Percentiles rank a stretch among this genome's conserved stretches.
phyloP scores from a whole-genome alignment of 495 filamentous ascomycete species.

The Neurospora sp. region DNA sequence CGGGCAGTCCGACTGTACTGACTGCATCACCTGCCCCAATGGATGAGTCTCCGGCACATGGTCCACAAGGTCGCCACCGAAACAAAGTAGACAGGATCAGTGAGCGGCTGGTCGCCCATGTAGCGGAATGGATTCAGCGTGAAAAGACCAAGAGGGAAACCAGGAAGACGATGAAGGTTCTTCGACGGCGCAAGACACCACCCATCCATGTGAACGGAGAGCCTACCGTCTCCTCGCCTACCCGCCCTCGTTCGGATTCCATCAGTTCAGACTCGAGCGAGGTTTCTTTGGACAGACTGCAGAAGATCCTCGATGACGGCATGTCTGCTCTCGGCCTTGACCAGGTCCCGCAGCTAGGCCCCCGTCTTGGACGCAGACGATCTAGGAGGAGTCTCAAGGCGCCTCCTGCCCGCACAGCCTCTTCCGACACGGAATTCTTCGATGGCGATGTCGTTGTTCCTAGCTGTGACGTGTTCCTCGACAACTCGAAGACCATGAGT shows the following conservation, averaged over 20 bases:
- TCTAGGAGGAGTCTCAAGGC: conserved; percentile 24
- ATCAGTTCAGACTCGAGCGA: conserved; percentile 47
- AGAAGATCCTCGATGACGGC: conserved; percentile 58
- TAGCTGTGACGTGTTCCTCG: conserved; percentile 65
- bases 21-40: conserved; percentile 16
- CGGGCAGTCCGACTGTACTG: conserved; percentile 8
- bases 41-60: conserved; percentile 22
- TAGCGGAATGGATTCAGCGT: conserved; percentile 68
- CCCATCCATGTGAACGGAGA: conserved; percentile 4
- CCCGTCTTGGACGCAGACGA: conserved; percentile 19
- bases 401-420: conserved; percentile 26
- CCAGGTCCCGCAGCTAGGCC: conserved; percentile 24
- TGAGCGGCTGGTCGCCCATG: conserved; percentile 55
- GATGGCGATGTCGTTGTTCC: conserved; percentile 65
- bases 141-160: conserved; percentile 58
- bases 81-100: conserved; percentile 30
- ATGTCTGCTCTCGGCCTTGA: conserved; percentile 36
- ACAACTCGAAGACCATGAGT: conserved; percentile 79
- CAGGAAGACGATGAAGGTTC: conserved; percentile 33
- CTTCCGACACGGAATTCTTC: conserved; percentile 74
- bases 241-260: conserved; percentile 27
- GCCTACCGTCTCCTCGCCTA: neutral
- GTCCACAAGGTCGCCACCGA: conserved; percentile 20
- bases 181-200: conserved; percentile 21
- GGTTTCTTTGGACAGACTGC: conserved; percentile 56